Evolutionary conservation across 768 basidiomycete species (phyloP).

Genomic region (Pluteus cervinus): DNA sequence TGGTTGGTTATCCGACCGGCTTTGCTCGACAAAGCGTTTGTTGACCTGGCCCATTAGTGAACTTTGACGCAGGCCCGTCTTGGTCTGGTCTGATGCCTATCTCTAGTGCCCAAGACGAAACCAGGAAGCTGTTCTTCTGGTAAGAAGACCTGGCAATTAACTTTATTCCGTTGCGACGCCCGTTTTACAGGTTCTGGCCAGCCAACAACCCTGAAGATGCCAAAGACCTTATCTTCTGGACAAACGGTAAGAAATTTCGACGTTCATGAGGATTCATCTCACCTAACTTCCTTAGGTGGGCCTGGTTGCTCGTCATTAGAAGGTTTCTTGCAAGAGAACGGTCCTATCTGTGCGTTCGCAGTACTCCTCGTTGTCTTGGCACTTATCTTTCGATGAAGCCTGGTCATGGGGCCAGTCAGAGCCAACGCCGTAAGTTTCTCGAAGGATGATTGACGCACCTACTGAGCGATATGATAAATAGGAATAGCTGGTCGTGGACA

Average conservation of each 20-base stretch:
- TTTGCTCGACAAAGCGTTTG: constrained; percentile 7
- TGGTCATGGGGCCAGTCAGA: constrained; percentile 47
- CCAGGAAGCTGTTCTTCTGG: constrained; percentile 52
- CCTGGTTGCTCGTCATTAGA: constrained; percentile 68
- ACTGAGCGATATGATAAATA: constrained; percentile 15
- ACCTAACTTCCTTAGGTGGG: too few relatives aligned
- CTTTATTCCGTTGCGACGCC: not conserved
- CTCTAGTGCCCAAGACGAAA: constrained; percentile 48
- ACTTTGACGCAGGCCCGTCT: constrained; percentile 64
- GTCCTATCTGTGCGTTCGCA: constrained; percentile 38
- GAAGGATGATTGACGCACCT: not conserved
- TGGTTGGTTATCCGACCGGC: constrained; percentile 16
- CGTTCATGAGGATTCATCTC: not conserved
- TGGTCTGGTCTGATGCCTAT: constrained; percentile 68
- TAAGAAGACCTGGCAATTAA: constrained; percentile 5
- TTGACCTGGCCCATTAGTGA: constrained; percentile 33
- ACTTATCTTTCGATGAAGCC: constrained; percentile 14
- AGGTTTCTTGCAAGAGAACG: constrained; percentile 64
- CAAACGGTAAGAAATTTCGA: constrained; percentile 22
- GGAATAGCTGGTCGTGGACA: constrained; percentile 64
- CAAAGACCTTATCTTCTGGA: constrained; percentile 66
- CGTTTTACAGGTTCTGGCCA: constrained; percentile 60
- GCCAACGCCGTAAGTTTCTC: constrained; percentile 19
- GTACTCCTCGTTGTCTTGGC: not conserved
- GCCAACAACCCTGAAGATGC: constrained; percentile 52